A percentile compares a stretch with the other conserved stretches of the same genome.
These are phyloP conservation scores for Hypocreales sp. DNA, from an alignment of 2,329 filamentous ascomycete genomes.

Conservation along the genomic window DNA sequence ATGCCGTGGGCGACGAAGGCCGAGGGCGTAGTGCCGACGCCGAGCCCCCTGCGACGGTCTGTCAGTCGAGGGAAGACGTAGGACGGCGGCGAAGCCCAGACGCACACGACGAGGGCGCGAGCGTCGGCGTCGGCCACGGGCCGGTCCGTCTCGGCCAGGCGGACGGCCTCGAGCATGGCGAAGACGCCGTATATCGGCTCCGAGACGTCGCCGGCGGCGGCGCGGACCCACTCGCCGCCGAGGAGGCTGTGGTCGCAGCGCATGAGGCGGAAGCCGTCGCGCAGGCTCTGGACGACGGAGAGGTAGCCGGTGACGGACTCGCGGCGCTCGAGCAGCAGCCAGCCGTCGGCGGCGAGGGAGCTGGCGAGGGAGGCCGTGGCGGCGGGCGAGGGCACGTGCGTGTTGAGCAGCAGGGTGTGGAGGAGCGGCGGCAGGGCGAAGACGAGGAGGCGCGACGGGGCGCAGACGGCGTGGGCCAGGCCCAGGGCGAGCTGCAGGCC, in stretches of 20 bases:
- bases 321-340: slow-evolving; percentile 60
- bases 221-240: slow-evolving; percentile 73
- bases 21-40: slow-evolving; percentile 80
- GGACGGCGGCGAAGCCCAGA: no score
- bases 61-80: no score
- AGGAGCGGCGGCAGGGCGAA: slow-evolving; percentile 57
- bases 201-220: slow-evolving; percentile 37
- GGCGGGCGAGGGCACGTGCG: slow-evolving; percentile 49
- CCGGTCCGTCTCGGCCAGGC: slow-evolving; percentile 51
- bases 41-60: slow-evolving; percentile 49
- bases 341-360: slow-evolving; percentile 49
- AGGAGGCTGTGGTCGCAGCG: slow-evolving; percentile 89
- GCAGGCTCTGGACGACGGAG: slow-evolving; percentile 66
- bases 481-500: slow-evolving; percentile 57
- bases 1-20: slow-evolving; percentile 79
- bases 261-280: slow-evolving; percentile 62
- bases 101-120: slow-evolving; percentile 74
- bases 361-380: slow-evolving; percentile 49
- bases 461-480: slow-evolving; percentile 45
- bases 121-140: slow-evolving; percentile 46
- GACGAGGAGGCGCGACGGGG: slow-evolving; percentile 53
- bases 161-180: slow-evolving; percentile 81
- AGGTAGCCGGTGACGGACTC: slow-evolving; percentile 89
- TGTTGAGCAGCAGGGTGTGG: slow-evolving; percentile 57
- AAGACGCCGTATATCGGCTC: slow-evolving; percentile 97